Evolutionary conservation across 495 filamentous ascomycete species (phyloP).

Genomic region (Aspergillus homomorphus): DNA sequence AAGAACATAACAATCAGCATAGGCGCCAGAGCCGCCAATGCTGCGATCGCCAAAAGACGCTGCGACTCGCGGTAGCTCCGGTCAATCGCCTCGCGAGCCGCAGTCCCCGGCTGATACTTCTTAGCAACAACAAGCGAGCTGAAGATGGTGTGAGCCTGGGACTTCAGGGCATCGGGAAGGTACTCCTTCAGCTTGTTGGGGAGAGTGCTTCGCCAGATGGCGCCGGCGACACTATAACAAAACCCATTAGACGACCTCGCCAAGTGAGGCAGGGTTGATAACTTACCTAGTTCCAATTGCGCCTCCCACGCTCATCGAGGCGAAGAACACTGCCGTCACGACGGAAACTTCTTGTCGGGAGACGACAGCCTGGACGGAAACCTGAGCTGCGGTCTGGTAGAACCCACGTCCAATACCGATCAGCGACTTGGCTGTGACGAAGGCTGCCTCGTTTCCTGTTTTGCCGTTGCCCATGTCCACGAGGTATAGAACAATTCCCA

Average conservation of each 20-base stretch:
- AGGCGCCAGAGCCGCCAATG: slow-evolving; percentile 15
- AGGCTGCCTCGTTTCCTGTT: slow-evolving; percentile 23
- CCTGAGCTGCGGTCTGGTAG: slow-evolving; percentile 26
- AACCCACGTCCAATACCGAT: slow-evolving; percentile 27
- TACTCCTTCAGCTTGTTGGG: slow-evolving; percentile 17
- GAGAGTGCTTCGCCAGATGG: slow-evolving; percentile 28
- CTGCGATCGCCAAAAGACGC: slow-evolving; percentile 22
- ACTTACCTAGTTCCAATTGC: slow-evolving; percentile 26
- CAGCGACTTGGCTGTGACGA: slow-evolving; percentile 23
- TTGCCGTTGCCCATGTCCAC: slow-evolving; percentile 22
- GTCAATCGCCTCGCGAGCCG: slow-evolving; percentile 21
- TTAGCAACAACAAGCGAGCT: slow-evolving; percentile 21
- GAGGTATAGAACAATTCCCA: slow-evolving; percentile 26
- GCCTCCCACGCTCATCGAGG: slow-evolving; percentile 26
- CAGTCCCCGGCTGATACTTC: slow-evolving; percentile 18
- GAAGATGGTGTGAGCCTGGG: slow-evolving; percentile 22
- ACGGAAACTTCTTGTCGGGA: slow-evolving; percentile 24
- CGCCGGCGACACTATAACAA: slow-evolving; percentile 20
- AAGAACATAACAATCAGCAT: slow-evolving; percentile 27
- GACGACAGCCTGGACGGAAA: slow-evolving; percentile 24
- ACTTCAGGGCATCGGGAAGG: slow-evolving; percentile 20
- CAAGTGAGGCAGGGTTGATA: neutral
- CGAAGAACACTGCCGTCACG: slow-evolving; percentile 26
- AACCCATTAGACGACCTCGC: neutral
- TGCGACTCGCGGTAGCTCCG: slow-evolving; percentile 23